Evolutionary conservation across 495 filamentous ascomycete species (phyloP).

Genomic region (Delitschia confertaspora): DNA sequence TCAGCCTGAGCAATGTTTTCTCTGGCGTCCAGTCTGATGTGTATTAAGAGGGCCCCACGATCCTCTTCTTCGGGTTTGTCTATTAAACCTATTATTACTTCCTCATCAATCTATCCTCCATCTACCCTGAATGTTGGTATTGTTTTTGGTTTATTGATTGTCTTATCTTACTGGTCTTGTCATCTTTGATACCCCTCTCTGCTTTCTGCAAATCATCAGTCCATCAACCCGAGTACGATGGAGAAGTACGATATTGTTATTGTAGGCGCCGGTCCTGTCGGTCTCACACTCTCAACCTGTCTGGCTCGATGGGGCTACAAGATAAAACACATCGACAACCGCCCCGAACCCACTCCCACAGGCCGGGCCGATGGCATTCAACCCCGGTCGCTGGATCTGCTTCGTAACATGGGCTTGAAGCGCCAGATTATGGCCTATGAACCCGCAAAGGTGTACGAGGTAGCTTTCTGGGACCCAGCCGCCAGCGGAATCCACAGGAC

Average conservation of each 20-base stretch:
- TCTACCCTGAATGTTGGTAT: too few relatives aligned
- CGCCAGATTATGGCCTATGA: slow-evolving; percentile 55
- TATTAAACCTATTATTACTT: too few relatives aligned
- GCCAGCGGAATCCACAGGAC: slow-evolving; percentile 48
- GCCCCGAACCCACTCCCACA: slow-evolving; percentile 52
- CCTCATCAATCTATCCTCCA: too few relatives aligned
- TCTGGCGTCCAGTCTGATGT: too few relatives aligned
- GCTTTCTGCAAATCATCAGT: too few relatives aligned
- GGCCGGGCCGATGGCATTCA: slow-evolving; percentile 72
- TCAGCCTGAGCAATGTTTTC: too few relatives aligned
- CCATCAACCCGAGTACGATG: too few relatives aligned
- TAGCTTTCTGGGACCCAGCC: slow-evolving; percentile 57
- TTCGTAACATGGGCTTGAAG: slow-evolving; percentile 59
- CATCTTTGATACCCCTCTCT: too few relatives aligned
- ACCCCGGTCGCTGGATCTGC: slow-evolving; percentile 59
- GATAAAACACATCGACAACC: slow-evolving; percentile 60
- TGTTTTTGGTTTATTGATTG: too few relatives aligned
- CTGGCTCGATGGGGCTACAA: slow-evolving; percentile 61
- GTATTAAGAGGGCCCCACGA: too few relatives aligned
- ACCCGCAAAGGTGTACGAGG: slow-evolving; percentile 58
- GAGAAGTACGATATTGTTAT: slow-evolving; percentile 68
- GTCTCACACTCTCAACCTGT: slow-evolving; percentile 76
- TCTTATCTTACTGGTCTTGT: too few relatives aligned
- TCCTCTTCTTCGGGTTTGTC: too few relatives aligned
- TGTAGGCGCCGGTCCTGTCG: slow-evolving; percentile 82